phyloP scores from a whole-genome alignment of 2,329 filamentous ascomycete species.

The Cytospora chrysosperma region DNA sequence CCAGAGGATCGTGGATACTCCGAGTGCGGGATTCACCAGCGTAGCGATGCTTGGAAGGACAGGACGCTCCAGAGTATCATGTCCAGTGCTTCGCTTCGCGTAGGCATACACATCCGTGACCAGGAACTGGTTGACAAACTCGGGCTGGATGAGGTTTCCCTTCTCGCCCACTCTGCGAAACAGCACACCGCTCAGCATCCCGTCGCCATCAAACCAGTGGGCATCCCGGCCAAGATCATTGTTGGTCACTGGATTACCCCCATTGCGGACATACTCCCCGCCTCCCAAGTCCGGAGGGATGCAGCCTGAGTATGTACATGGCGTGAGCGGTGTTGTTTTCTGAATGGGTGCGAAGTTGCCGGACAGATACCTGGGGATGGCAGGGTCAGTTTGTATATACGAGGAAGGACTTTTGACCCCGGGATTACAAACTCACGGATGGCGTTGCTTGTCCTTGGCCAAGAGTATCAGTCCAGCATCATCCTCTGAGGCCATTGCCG shows the following conservation, averaged over 20 bases:
- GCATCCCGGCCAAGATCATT: constrained; percentile 59
- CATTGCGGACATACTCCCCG: constrained; percentile 71
- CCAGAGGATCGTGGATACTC: constrained; percentile 48
- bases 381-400: background rate
- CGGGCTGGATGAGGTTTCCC: constrained; percentile 47
- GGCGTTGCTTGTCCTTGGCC: background rate
- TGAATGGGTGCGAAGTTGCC: constrained; percentile 71
- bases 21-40: constrained; percentile 58
- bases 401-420: background rate
- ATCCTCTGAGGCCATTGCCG: background rate
- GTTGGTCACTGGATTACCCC: constrained; percentile 65
- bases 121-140: constrained; percentile 69
- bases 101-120: constrained; percentile 65
- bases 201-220: constrained; percentile 76
- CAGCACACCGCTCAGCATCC: constrained; percentile 68
- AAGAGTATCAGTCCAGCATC: background rate
- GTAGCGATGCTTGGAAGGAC: constrained; percentile 68
- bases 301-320: constrained; percentile 54
- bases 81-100: constrained; percentile 41
- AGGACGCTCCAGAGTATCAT: constrained; percentile 47
- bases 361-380: constrained; percentile 52
- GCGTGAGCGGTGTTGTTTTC: constrained; percentile 52
- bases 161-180: constrained; percentile 48
- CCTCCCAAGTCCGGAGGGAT: constrained; percentile 66
- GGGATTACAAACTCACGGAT: background rate